phyloP scores from a whole-genome alignment of 371 early-diverging fungal genomes.

The Mucor racemosus region DNA sequence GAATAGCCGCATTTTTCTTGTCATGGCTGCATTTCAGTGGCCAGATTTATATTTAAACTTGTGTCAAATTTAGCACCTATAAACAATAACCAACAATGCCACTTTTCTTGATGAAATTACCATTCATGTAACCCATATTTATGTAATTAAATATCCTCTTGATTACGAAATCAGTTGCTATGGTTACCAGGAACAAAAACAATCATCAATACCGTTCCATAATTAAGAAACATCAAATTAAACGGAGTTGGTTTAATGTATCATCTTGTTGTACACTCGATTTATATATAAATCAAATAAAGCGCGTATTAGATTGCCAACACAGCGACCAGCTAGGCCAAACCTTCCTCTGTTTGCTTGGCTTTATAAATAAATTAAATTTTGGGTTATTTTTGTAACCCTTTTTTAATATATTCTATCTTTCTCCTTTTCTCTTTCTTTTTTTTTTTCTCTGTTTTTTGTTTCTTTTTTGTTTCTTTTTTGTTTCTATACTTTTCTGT shows the following conservation, averaged over 20 bases:
- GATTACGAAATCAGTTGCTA: background rate
- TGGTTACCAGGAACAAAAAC: background rate
- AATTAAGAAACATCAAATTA: too few species aligned
- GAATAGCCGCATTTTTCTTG: too few species aligned
- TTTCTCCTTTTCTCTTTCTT: background rate
- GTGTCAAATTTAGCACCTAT: slow-evolving; percentile 1
- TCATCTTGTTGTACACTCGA: too few species aligned
- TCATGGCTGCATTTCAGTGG: slow-evolving; percentile 3
- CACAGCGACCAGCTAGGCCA: background rate
- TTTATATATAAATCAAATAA: too few species aligned
- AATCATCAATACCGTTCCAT: too few species aligned
- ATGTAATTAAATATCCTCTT: background rate
- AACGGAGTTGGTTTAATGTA: too few species aligned
- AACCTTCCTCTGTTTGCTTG: background rate
- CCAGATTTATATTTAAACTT: background rate
- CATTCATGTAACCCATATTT: background rate
- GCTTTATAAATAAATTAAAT: background rate
- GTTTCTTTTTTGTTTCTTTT: background rate
- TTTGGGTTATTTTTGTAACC: background rate
- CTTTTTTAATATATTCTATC: background rate
- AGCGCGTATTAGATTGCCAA: too few species aligned
- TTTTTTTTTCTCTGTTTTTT: background rate
- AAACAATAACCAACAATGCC: slow-evolving; percentile 3
- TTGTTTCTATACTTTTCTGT: slow-evolving; percentile 8
- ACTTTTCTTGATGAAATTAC: background rate